Evolutionary conservation across 1,284 basidiomycete species (phyloP).

Genomic region (Malassezia slooffiae): DNA sequence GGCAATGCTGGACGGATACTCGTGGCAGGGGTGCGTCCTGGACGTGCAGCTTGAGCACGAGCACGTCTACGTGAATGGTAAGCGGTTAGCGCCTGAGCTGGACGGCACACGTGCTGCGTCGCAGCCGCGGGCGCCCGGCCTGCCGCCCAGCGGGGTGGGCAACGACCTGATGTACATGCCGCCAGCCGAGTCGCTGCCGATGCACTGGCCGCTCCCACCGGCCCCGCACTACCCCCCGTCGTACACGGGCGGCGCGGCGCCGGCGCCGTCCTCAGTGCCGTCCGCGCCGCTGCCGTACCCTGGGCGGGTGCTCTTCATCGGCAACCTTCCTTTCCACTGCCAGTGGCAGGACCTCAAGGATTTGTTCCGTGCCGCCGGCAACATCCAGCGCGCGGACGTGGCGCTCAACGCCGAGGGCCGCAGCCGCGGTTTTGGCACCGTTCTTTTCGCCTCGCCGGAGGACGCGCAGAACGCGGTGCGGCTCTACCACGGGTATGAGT

Average conservation of each 20-base stretch:
- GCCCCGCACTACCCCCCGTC: too few species aligned
- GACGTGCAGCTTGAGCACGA: slow-evolving; percentile 23
- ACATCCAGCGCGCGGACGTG: slow-evolving; percentile 86
- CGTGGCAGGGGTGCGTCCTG: slow-evolving; percentile 43
- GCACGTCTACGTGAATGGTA: not conserved
- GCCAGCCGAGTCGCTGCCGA: too few species aligned
- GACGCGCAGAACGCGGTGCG: slow-evolving; percentile 76
- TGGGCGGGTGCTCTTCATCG: slow-evolving; percentile 42
- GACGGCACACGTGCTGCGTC: too few species aligned
- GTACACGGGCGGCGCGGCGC: not conserved
- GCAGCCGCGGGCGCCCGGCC: too few species aligned
- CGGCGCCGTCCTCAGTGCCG: not conserved
- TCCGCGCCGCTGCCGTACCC: slow-evolving; percentile 22
- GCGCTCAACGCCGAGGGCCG: slow-evolving; percentile 82
- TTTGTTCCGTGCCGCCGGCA: slow-evolving; percentile 48
- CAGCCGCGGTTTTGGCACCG: slow-evolving; percentile 82
- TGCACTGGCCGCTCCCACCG: too few species aligned
- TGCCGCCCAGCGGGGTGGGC: too few species aligned
- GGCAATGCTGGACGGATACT: slow-evolving; percentile 47
- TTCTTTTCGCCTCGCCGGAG: slow-evolving; percentile 76
- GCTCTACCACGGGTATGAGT: slow-evolving; percentile 56
- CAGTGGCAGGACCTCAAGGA: slow-evolving; percentile 47
- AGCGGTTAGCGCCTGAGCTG: too few species aligned
- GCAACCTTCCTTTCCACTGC: slow-evolving; percentile 43
- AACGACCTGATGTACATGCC: too few species aligned